phyloP scores from a whole-genome alignment of 495 filamentous ascomycete species.

The Hapsidospora chrysogenum region DNA sequence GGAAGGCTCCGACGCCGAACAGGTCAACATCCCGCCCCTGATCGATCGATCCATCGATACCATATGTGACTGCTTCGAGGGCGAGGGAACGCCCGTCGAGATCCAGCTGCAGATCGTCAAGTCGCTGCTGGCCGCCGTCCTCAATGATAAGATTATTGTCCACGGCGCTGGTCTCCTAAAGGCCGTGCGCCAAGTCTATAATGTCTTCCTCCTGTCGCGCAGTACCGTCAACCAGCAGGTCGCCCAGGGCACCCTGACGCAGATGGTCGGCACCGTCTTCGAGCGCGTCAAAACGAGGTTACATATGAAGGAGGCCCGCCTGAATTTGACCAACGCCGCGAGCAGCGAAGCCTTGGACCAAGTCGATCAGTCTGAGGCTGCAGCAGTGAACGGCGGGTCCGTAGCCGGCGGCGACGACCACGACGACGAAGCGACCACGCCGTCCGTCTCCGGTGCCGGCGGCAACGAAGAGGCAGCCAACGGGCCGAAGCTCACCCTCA shows the following conservation, averaged over 20 bases:
- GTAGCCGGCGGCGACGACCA: constrained; percentile 9
- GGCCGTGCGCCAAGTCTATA: constrained; percentile 97
- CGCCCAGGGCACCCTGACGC: constrained; percentile 87
- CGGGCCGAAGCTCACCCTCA: constrained; percentile 69
- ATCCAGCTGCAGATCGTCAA: constrained; percentile 97
- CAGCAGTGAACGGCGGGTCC: constrained; percentile 17
- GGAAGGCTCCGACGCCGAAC: constrained; percentile 30
- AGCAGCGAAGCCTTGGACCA: constrained; percentile 29
- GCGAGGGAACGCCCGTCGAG: constrained; percentile 76
- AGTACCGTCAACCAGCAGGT: constrained; percentile 87
- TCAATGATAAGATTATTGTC: constrained; percentile 97
- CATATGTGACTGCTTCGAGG: constrained; percentile 97
- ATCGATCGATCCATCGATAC: constrained; percentile 98
- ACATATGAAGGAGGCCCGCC: constrained; percentile 63
- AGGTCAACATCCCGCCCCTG: constrained; percentile 31
- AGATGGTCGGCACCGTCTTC: constrained; percentile 98
- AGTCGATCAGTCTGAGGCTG: constrained; percentile 17
- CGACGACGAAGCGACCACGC: constrained; percentile 32
- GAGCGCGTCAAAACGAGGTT: constrained; percentile 81
- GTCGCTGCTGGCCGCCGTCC: constrained; percentile 80
- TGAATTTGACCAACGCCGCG: constrained; percentile 27
- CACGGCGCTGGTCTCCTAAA: constrained; percentile 94
- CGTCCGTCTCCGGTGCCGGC: constrained; percentile 32
- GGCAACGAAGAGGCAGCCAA: constrained; percentile 20
- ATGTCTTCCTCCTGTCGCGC: constrained; percentile 90